Evolutionary conservation across 768 basidiomycete species (phyloP), one percentile per base, ranked within the genome.

Genomic region (Myochromella boudieri): DNA sequence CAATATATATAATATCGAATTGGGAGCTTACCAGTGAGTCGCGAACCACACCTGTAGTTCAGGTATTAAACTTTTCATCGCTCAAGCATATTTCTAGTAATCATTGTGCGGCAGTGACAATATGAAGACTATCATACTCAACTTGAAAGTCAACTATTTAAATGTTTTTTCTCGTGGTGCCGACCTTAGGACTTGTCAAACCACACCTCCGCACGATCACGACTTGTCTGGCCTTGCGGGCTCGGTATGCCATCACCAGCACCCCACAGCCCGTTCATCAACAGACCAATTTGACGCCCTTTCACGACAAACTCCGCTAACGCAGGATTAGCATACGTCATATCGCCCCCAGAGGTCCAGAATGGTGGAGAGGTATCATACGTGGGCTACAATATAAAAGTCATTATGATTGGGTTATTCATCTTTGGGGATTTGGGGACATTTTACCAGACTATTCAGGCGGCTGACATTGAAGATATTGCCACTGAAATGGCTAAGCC

Each of bases 131-230:
- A n/a, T n/a, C n/a, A n/a, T n/a, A n/a, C n/a, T n/a, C n/a, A n/a
- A n/a, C n/a, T n/a, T n/a, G n/a, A n/a, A n/a, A n/a, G n/a, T n/a
- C n/a, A n/a, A n/a, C n/a, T n/a, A n/a, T n/a, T n/a, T n/a, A n/a
- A n/a, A n/a, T n/a, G n/a, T n/a, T n/a, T n/a, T n/a, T n/a, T n/a
- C n/a, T n/a, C n/a, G n/a, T n/a, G n/a, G n/a, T n/a, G n/a, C n/a
- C n/a, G n/a, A n/a, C n/a, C n/a, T n/a, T n/a, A n/a, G n/a, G n/a
- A n/a, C n/a, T 51, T 56, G 18, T 56, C 55, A 39, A 57, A 61
- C 54, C 55, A 61, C 11, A 58, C 53, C 49, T 61, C 62, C 21
- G 60, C 54, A 26, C 58, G 48, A 21, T 58, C 59, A 14, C 44
- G 45, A 12, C 58, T 50, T 9, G 56, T 59, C 15, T 48, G 40